phyloP scores from a whole-genome alignment of 352 stramenopile species.

The Phytopythium chamaehyphon region DNA sequence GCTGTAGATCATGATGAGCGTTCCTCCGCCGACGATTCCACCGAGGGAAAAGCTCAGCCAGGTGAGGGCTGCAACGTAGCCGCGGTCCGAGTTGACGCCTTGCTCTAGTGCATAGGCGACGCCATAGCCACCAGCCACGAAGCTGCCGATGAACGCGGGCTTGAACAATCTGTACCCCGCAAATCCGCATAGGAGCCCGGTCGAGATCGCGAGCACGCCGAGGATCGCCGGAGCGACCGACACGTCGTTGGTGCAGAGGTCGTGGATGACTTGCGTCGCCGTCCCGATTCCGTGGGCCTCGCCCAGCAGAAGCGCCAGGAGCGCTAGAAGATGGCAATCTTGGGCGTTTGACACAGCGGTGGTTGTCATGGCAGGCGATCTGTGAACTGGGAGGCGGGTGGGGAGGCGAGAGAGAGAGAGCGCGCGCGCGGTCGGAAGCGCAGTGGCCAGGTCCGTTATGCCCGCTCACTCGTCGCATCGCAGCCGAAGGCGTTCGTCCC shows the following conservation, averaged over 20 bases:
- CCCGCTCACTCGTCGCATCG: no score
- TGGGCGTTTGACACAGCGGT: background rate
- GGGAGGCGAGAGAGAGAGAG: no score
- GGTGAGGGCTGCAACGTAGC: conserved; percentile 40
- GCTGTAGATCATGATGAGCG: conserved; percentile 44
- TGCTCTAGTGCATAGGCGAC: conserved; percentile 38
- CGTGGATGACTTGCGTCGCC: conserved; percentile 12
- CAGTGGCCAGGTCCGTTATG: no score
- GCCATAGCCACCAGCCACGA: conserved; percentile 42
- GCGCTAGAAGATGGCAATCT: background rate
- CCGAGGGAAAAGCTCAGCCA: conserved; percentile 57
- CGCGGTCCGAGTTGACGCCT: conserved; percentile 25
- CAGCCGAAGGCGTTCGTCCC: no score
- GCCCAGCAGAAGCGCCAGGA: background rate
- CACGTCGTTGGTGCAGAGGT: conserved; percentile 12
- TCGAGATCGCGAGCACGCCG: conserved; percentile 27
- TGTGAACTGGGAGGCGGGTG: no score
- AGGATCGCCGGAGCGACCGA: conserved; percentile 27
- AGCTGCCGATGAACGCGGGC: conserved; percentile 42
- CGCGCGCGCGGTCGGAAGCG: no score
- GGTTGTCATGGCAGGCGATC: background rate
- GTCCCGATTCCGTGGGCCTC: conserved; percentile 23
- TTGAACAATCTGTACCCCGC: conserved; percentile 65
- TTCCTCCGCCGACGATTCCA: conserved; percentile 35
- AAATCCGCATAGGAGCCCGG: conserved; percentile 36